Conservation (phyloP, 1,284 basidiomycete species). For the Moesziomyces parantarcticus region DNA sequence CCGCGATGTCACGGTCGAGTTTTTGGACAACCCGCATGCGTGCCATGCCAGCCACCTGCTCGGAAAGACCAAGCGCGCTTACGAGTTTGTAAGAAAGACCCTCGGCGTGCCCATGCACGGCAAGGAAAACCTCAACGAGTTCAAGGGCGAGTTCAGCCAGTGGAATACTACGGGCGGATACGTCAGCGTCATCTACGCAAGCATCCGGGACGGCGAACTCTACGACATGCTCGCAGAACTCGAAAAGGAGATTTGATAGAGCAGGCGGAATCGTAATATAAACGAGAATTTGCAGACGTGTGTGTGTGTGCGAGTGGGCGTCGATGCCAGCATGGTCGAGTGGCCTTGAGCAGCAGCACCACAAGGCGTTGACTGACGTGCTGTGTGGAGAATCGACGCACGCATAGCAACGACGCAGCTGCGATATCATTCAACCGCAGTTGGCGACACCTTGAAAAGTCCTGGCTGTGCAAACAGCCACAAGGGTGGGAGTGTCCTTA, state of each 20-base stretch:
- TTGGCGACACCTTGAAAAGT: too few species aligned
- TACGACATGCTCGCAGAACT: conserved; percentile 48
- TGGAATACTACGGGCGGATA: conserved; percentile 51
- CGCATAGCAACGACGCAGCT: too few species aligned
- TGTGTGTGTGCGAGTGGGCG: too few species aligned
- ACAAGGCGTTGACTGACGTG: too few species aligned
- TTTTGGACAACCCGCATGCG: conserved; percentile 54
- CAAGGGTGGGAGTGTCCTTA: too few species aligned
- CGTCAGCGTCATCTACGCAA: conserved; percentile 50
- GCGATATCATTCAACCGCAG: too few species aligned
- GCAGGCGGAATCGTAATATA: too few species aligned
- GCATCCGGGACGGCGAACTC: conserved; percentile 53
- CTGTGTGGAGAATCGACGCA: too few species aligned
- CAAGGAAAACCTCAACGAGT: conserved; percentile 58
- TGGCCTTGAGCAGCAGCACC: too few species aligned
- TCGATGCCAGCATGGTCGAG: too few species aligned
- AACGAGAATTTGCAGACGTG: too few species aligned
- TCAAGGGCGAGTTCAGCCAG: conserved; percentile 48
- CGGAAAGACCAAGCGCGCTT: conserved; percentile 52
- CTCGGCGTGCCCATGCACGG: conserved; percentile 63
- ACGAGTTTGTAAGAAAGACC: conserved; percentile 58
- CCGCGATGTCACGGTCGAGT: conserved; percentile 47
- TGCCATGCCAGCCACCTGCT: conserved; percentile 58
- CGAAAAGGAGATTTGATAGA: conserved; percentile 19
- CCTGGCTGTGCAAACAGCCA: too few species aligned